A percentile compares a stretch with the other conserved stretches of the same genome.
These are phyloP conservation scores for Penicillium paxilli DNA, from an alignment of 495 filamentous ascomycete species.

Conservation along the genomic window DNA sequence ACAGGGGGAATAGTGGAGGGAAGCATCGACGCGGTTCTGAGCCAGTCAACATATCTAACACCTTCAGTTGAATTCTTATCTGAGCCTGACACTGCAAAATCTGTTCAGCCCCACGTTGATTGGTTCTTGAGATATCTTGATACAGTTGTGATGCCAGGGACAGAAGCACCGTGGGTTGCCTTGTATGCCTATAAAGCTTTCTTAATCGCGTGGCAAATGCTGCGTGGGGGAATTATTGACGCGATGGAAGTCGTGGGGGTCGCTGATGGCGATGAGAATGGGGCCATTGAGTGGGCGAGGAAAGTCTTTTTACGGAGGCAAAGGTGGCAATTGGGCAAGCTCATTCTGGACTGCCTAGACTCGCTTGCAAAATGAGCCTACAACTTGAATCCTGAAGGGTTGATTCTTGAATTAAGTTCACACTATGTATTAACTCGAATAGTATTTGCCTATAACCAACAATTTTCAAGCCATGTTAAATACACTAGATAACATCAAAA, in stretches of 20 bases:
- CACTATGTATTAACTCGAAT: constrained; percentile 1
- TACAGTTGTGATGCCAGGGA: constrained; percentile 3
- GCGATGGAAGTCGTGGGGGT: constrained; percentile 32
- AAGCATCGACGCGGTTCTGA: constrained; percentile 31
- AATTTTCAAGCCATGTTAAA: neutral
- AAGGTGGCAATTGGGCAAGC: constrained; percentile 26
- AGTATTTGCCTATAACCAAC: neutral
- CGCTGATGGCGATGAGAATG: constrained; percentile 27
- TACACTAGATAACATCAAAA: neutral
- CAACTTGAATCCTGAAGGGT: neutral
- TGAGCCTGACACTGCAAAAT: constrained; percentile 22
- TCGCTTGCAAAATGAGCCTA: constrained; percentile 12
- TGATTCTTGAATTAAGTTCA: neutral
- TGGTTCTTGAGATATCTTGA: constrained; percentile 42
- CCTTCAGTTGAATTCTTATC: constrained; percentile 26
- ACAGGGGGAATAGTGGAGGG: constrained; percentile 33
- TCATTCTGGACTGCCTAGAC: constrained; percentile 33
- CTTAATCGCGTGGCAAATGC: constrained; percentile 38
- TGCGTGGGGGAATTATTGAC: constrained; percentile 21
- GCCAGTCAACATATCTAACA: constrained; percentile 25
- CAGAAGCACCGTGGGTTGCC: constrained; percentile 35
- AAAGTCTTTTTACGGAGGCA: constrained; percentile 26
- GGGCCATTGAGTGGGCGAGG: constrained; percentile 32
- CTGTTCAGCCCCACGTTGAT: constrained; percentile 33
- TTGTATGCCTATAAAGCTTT: constrained; percentile 42